Evolutionary conservation across 148 eudicot genomes (phyloP).

Genomic region (Heliosperma pusillum): DNA sequence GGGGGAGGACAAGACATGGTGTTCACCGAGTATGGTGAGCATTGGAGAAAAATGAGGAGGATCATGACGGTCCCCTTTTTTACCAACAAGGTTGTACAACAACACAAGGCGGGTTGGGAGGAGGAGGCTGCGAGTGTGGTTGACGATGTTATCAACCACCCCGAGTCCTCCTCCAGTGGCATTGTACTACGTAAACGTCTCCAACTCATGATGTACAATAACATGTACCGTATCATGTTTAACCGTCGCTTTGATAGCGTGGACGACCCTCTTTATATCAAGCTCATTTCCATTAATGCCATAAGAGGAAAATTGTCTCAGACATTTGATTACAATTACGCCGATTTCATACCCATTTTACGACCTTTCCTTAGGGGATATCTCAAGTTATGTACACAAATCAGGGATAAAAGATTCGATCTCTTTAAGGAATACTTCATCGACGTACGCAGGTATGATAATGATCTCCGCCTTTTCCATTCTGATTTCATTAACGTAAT

Average conservation of each 20-base stretch:
- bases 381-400: slow-evolving; percentile 57
- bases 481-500: neutral
- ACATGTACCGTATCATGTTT: slow-evolving; percentile 78
- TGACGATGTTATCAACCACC: slow-evolving; percentile 57
- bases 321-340: slow-evolving; percentile 83
- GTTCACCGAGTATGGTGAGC: slow-evolving; percentile 74
- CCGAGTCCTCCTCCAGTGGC: slow-evolving; percentile 47
- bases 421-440: slow-evolving; percentile 75
- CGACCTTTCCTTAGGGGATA: slow-evolving; percentile 77
- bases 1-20: slow-evolving; percentile 86
- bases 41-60: slow-evolving; percentile 84
- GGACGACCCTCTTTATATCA: slow-evolving; percentile 60
- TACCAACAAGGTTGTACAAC: slow-evolving; percentile 82
- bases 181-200: slow-evolving; percentile 54
- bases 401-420: slow-evolving; percentile 62
- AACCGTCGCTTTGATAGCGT: slow-evolving; percentile 59
- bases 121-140: slow-evolving; percentile 62
- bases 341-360: slow-evolving; percentile 76
- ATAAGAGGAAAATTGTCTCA: slow-evolving; percentile 76
- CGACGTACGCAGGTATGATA: slow-evolving; percentile 68
- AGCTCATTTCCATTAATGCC: slow-evolving; percentile 63
- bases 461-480: neutral
- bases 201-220: slow-evolving; percentile 80
- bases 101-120: slow-evolving; percentile 66
- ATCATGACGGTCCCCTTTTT: slow-evolving; percentile 85